Evolutionary conservation across 495 filamentous ascomycete genomes (phyloP), one percentile per base, ranked within the genome.

Genomic region (Chlorociboria aeruginascens): DNA sequence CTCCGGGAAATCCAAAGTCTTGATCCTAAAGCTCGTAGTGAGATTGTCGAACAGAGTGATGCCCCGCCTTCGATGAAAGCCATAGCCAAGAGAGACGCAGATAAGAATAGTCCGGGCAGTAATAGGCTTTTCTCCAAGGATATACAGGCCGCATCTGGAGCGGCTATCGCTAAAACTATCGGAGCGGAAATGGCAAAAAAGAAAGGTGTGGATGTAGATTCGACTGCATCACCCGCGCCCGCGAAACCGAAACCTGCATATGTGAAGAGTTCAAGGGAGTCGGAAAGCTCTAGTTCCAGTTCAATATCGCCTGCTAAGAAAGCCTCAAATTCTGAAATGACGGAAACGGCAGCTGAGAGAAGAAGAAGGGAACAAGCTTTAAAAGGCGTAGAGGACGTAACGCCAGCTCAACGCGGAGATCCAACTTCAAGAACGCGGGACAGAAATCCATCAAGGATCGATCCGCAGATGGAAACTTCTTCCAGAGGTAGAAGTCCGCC

Each of bases 1-100:
- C 83, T 97, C 52, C 68, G 78, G 41, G 79, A 92, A 57, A 81
- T 99, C 52, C 79, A 82, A 59, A 71, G 79, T 28, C 69, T 96
- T 48, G 87, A 94, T 60, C 81, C 86, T 30, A 82, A 79, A 55
- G 77, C 79, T 13, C 78, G 89, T 12, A 74, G 71, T 17, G 78
- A 86, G 50, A 65, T 84, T 2, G 74, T 92, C 0, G 77, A 89
- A 44, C 64, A 83, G 37, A 82, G 74, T 40, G 74, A 79, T 54
- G 78, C 76, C 0, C 78, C 81, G 0, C 69, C 72, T 33, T 66
- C 55, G 7, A 63, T 74, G 52, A 83, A 79, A 59, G 63, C 59
- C 3, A 61, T 74, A 20, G 78, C 81, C 4, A 77, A 76, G 51
- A 68, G 76, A 50, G 67, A 66, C 39, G 55, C 52, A 3, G 49